Percentiles rank a stretch among this genome's conserved stretches.
Evolutionary conservation across 176 grass and related monocot species (phyloP).

Genomic region (Pontederia paniculata): DNA sequence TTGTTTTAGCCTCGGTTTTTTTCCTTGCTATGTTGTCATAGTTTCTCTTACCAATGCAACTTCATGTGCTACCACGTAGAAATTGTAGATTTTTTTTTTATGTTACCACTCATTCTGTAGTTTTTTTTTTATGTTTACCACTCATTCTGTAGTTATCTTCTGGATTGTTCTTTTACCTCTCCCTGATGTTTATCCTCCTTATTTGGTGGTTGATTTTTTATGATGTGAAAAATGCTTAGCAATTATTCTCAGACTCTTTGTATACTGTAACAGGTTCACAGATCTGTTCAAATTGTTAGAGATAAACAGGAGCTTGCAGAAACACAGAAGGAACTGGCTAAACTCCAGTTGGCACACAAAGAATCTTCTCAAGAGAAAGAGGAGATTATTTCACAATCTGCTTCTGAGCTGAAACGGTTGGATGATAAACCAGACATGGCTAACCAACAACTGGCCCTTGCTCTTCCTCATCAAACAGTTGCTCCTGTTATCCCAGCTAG

Average conservation of each 20-base stretch:
- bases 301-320: constrained; percentile 80
- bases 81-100: too few species aligned
- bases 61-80: too few species aligned
- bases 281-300: constrained; percentile 64
- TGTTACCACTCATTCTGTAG: too few species aligned
- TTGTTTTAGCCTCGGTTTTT: too few species aligned
- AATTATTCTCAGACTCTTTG: background rate
- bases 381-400: constrained; percentile 32
- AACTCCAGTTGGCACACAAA: constrained; percentile 60
- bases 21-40: too few species aligned
- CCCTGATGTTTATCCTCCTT: too few species aligned
- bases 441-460: constrained; percentile 61
- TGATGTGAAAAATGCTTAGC: background rate
- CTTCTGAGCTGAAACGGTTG: constrained; percentile 33
- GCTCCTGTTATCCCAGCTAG: constrained; percentile 10
- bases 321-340: constrained; percentile 56
- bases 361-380: constrained; percentile 50
- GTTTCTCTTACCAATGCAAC: too few species aligned
- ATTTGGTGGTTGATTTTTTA: background rate
- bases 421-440: constrained; percentile 35
- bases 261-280: constrained; percentile 54
- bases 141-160: too few species aligned
- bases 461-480: constrained; percentile 44
- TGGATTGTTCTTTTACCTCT: too few species aligned
- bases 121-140: too few species aligned